These are phyloP conservation scores for Neurospora sp. DNA, from an alignment of 495 filamentous ascomycete genomes.

Conservation along the genomic window DNA sequence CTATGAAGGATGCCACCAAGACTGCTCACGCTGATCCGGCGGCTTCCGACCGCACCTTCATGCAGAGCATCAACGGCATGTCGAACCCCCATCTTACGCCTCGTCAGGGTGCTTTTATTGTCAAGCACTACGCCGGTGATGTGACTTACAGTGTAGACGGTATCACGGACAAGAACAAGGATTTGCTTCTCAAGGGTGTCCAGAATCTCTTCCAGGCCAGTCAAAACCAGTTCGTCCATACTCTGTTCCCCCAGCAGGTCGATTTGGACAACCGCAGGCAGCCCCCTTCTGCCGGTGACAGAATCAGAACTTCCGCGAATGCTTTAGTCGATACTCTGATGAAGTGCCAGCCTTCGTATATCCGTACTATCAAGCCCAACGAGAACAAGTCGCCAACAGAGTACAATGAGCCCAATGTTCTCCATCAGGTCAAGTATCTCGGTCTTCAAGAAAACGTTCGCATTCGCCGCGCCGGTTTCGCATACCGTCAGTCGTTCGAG, in stretches of 20 bases:
- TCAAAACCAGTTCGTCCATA: slow-evolving; percentile 74
- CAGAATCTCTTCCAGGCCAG: slow-evolving; percentile 79
- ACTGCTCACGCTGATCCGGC: slow-evolving; percentile 91
- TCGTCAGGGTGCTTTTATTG: slow-evolving; percentile 90
- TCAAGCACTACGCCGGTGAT: slow-evolving; percentile 99
- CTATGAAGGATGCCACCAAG: slow-evolving; percentile 93
- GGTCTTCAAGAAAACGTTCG: slow-evolving; percentile 98
- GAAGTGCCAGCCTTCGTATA: slow-evolving; percentile 95
- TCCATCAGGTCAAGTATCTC: slow-evolving; percentile 99
- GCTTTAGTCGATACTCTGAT: slow-evolving; percentile 90
- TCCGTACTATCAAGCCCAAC: slow-evolving; percentile 98
- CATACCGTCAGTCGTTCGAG: slow-evolving; percentile 94
- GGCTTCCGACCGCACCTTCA: slow-evolving; percentile 92
- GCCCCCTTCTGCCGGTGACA: slow-evolving; percentile 91
- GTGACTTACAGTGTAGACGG: slow-evolving; percentile 91
- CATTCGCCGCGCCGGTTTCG: slow-evolving; percentile 92
- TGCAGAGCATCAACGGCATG: slow-evolving; percentile 81
- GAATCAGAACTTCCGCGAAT: slow-evolving; percentile 94
- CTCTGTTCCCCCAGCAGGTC: slow-evolving; percentile 83
- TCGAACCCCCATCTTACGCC: slow-evolving; percentile 85
- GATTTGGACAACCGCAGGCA: slow-evolving; percentile 92
- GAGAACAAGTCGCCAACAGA: slow-evolving; percentile 93
- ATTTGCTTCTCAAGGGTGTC: slow-evolving; percentile 89
- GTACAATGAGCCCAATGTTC: slow-evolving; percentile 81
- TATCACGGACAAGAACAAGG: slow-evolving; percentile 99